Base-by-base conservation (phyloP, 2,329 filamentous ascomycete genomes). In the Fusarium mexicanum region DNA sequence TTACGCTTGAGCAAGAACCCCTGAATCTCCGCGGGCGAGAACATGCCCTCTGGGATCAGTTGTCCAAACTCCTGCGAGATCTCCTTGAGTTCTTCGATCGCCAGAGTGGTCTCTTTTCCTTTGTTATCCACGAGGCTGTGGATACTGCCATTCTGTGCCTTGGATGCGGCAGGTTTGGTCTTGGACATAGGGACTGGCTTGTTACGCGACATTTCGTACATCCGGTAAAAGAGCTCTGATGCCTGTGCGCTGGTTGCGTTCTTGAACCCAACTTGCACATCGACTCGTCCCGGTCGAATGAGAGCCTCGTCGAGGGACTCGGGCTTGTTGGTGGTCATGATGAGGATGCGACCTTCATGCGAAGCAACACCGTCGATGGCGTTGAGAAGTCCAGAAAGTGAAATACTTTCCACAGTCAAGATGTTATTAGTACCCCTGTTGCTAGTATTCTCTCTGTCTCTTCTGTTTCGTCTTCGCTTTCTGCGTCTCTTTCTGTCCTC, bases 271-370 rank as follows among this genome's bases (percentile, higher is more conserved):
- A 95, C 89, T 75, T 92, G 90, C 46, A 92, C 84, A 72, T 95
- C 93, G 8, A 95, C 91, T 3, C 92, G 87, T 3, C 93, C 93
- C 0, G 93, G 92, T 1, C 93, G 87, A 57, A 95, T 91, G 11
- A 96, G 86, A 1, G 93, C 93, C 51, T 91, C 87, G 78, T 95
- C 93, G 1, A 96, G 88, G 20, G 89, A 86, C 76, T 95, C 91
- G 6, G 92, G 91, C 68, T 90, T 88, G 81, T 96, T 96, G 38
- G 92, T 94, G 0, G 93, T 95, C 92, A 95, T 94, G 83, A 96
- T 91, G 24, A 96, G 87, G 18, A 96, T 89, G 51, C 93, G 89
- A 33, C 93, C 93, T 83, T 96, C 93, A 76, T 94, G 92, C 7
- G 91, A 93, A 3, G 92, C 92, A 3, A 95, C 93, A 62, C 94